Conservation (phyloP, 345 rosid species). For the Eucalyptus grandis region DNA sequence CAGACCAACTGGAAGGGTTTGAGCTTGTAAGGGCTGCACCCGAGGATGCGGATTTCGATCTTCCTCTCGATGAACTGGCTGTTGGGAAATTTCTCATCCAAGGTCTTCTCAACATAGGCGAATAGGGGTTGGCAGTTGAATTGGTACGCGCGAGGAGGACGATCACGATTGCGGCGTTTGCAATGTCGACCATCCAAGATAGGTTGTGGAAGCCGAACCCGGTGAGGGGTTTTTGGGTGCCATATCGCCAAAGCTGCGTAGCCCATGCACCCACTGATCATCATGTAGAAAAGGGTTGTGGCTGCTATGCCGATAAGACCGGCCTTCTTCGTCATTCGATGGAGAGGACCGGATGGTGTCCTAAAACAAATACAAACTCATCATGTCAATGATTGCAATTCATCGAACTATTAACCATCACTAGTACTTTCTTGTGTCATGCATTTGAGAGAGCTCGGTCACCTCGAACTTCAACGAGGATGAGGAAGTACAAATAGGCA, state of each 20-base stretch:
- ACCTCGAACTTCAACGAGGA: constrained; percentile 32
- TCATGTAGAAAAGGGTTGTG: constrained; percentile 1
- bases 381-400: no score
- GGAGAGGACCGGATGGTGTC: constrained; percentile 35
- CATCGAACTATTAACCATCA: no score
- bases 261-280: neutral
- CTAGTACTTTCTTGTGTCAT: no score
- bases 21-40: constrained; percentile 12
- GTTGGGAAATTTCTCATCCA: constrained; percentile 18
- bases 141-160: constrained; percentile 67
- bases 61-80: neutral
- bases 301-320: neutral
- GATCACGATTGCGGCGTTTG: constrained; percentile 49
- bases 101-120: constrained; percentile 41
- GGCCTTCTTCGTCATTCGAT: neutral
- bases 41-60: constrained; percentile 24
- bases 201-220: constrained; percentile 7
- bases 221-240: constrained; percentile 59
- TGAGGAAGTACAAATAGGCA: constrained; percentile 24
- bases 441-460: no score
- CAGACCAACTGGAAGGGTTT: constrained; percentile 45
- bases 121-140: constrained; percentile 59
- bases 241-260: constrained; percentile 51
- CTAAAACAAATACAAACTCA: neutral
- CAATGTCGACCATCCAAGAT: constrained; percentile 59